phyloP scores from a whole-genome alignment of 495 filamentous ascomycete genomes.

The Talaromyces adpressus region DNA sequence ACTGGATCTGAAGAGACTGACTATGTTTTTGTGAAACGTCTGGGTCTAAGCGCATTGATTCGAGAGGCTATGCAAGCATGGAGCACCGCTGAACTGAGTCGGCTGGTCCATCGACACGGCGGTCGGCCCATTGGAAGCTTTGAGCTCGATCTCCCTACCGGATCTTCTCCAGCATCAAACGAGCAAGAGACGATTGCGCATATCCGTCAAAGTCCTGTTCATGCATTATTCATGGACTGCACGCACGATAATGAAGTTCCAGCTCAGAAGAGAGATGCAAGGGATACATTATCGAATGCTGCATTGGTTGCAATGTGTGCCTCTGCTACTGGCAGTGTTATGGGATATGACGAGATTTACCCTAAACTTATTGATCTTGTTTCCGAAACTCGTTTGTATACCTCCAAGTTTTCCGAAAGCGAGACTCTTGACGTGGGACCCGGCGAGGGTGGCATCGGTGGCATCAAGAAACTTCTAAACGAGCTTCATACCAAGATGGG shows the following conservation, averaged over 20 bases:
- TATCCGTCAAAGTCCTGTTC: slow-evolving; percentile 75
- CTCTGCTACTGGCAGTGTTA: slow-evolving; percentile 87
- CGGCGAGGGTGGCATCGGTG: slow-evolving; percentile 74
- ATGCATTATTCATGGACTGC: slow-evolving; percentile 97
- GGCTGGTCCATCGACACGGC: slow-evolving; percentile 88
- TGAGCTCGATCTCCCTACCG: slow-evolving; percentile 59
- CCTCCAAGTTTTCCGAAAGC: slow-evolving; percentile 58
- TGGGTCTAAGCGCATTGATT: slow-evolving; percentile 85
- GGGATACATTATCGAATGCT: slow-evolving; percentile 93
- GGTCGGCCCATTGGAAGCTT: slow-evolving; percentile 96
- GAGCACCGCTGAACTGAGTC: slow-evolving; percentile 86
- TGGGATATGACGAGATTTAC: slow-evolving; percentile 99
- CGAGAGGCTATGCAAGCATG: slow-evolving; percentile 98
- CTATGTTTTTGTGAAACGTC: slow-evolving; percentile 85
- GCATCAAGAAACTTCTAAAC: slow-evolving; percentile 85
- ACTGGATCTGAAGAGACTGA: slow-evolving; percentile 94
- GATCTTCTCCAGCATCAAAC: slow-evolving; percentile 27
- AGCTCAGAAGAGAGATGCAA: slow-evolving; percentile 88
- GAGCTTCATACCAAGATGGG: slow-evolving; percentile 91
- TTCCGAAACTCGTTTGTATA: slow-evolving; percentile 74
- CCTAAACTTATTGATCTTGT: slow-evolving; percentile 88
- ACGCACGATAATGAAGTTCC: slow-evolving; percentile 98
- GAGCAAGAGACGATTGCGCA: slow-evolving; percentile 55
- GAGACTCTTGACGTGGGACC: slow-evolving; percentile 48
- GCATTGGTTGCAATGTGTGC: slow-evolving; percentile 94